Conservation (phyloP, 805 yeast genomes). For the Wickerhamiella dianesei region DNA sequence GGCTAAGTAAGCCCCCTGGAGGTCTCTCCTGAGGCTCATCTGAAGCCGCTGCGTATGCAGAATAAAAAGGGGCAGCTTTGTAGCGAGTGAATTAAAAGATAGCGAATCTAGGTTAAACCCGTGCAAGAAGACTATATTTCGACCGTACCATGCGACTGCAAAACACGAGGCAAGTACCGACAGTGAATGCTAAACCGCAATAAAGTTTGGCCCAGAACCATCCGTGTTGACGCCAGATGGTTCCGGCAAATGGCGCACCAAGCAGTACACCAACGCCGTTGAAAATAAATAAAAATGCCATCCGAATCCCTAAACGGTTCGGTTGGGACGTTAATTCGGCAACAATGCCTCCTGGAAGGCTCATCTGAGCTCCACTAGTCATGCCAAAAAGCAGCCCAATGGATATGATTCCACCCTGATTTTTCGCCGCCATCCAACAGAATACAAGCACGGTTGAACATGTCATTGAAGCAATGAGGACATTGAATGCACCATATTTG, state of each 20-base stretch:
- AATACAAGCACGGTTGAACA: conserved; percentile 22
- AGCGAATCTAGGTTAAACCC: no score
- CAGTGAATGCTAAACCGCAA: background rate
- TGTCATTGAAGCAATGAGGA: background rate
- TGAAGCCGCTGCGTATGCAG: no score
- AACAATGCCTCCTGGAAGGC: conserved; percentile 22
- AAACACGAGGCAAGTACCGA: background rate
- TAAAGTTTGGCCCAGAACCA: conserved; percentile 9
- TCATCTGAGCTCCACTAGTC: conserved; percentile 20
- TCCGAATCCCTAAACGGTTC: conserved; percentile 24
- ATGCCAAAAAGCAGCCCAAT: conserved; percentile 23
- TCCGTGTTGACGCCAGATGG: conserved; percentile 8
- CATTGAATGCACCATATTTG: conserved; percentile 1
- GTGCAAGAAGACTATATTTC: no score
- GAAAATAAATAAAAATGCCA: conserved; percentile 48
- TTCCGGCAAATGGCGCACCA: conserved; percentile 22
- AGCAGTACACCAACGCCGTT: conserved; percentile 36
- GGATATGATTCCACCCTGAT: conserved; percentile 18
- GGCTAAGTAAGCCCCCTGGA: no score
- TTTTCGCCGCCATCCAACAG: conserved; percentile 25
- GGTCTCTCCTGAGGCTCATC: no score
- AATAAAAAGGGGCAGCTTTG: no score
- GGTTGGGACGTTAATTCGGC: conserved; percentile 19
- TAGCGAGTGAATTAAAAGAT: no score
- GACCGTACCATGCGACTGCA: background rate